These are phyloP conservation scores for Kwoniella newhampshirensis DNA, from an alignment of 768 basidiomycete species.

Conservation along the genomic window DNA sequence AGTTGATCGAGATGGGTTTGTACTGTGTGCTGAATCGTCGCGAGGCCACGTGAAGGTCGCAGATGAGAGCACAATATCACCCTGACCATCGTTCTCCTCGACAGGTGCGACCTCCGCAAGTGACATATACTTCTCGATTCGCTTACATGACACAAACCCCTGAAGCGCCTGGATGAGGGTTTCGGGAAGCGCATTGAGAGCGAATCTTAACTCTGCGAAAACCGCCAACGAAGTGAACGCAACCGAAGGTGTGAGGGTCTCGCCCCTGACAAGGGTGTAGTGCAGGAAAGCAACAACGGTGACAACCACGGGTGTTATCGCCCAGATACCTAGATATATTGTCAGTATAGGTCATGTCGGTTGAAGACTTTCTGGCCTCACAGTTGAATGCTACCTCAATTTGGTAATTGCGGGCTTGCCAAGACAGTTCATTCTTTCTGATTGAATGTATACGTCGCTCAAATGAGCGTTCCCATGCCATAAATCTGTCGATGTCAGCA, in stretches of 20 bases:
- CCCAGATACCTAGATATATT: slow-evolving; percentile 57
- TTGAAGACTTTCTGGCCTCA: not conserved
- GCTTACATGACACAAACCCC: slow-evolving; percentile 78
- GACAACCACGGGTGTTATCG: slow-evolving; percentile 58
- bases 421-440: slow-evolving; percentile 76
- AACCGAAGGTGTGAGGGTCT: slow-evolving; percentile 73
- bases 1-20: slow-evolving; percentile 55
- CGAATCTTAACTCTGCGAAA: slow-evolving; percentile 84
- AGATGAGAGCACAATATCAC: slow-evolving; percentile 70
- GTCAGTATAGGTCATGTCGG: not conserved
- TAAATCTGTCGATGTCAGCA: slow-evolving; percentile 61
- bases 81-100: slow-evolving; percentile 56
- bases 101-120: slow-evolving; percentile 69
- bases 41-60: slow-evolving; percentile 90
- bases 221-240: slow-evolving; percentile 74
- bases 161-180: slow-evolving; percentile 88
- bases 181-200: slow-evolving; percentile 79
- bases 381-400: slow-evolving; percentile 64
- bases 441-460: slow-evolving; percentile 71
- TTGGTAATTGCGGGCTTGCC: slow-evolving; percentile 79
- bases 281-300: slow-evolving; percentile 62
- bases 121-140: slow-evolving; percentile 85
- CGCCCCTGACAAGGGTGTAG: slow-evolving; percentile 69
- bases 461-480: slow-evolving; percentile 92
- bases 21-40: slow-evolving; percentile 61